Base-by-base conservation (phyloP, 495 filamentous ascomycete genomes). In the Xylaria palmicola region DNA sequence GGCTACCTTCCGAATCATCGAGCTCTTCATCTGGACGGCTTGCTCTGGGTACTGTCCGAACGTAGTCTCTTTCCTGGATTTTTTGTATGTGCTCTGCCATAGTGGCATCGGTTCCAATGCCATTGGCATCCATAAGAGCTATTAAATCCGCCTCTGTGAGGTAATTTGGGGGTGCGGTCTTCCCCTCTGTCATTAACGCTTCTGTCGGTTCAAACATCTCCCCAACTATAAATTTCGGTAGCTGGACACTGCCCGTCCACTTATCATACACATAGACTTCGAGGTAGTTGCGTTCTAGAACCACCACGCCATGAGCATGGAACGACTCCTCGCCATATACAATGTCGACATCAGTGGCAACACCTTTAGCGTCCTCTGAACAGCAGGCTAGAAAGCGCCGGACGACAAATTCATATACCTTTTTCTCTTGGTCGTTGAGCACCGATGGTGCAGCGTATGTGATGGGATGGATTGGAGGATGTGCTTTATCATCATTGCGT, bases 11-110 rank as follows among this genome's bases (percentile, higher is more conserved):
- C 13, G 41, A 63, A 8, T 68, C 68, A 6, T 66, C 73, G 9
- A 58, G 64, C 10, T 70, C 68, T 3, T 59, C 70, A 20, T 56
- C 73, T 54, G 68, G 27, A 12, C 48, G 66, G 13, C 50, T 67
- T 4, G 68, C 72, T 48, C 85, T 84, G n/a, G 83, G 72, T 30
- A 86, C 75, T 2, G 85, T 85, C 43, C 83, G 82, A 24, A 92
- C 92, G 68, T 98, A 98, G 48, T 90, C 77, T 29, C 94, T 79
- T 40, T 93, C 86, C 73, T 97, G 91, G 72, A 98, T 93, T 71
- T 95, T 97, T 43, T 89, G 85, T 68, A 98, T 98, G 71, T 98
- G 94, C 65, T 98, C 94, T 0, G 94, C 93, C 95, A 98, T 98
- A 0, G 94, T 98, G 10, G 94, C 94, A 75, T 98, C 94, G 4